Percentiles rank a stretch among this genome's conserved stretches.
Conservation (phyloP, 2,329 filamentous ascomycete species). For the Fusarium euwallaceae region DNA sequence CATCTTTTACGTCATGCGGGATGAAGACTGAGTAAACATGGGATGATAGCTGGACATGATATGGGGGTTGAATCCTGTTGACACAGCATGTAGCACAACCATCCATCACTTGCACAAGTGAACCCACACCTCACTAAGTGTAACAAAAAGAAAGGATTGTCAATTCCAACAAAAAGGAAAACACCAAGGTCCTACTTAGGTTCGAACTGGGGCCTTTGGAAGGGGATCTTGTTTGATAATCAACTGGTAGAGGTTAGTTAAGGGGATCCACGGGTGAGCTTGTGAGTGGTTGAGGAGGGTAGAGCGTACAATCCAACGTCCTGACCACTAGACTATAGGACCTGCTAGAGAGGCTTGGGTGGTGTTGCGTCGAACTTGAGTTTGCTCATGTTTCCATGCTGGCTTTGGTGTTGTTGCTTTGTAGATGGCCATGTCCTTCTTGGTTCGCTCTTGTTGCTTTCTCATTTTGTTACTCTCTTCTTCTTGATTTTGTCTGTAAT, state of each 20-base stretch:
- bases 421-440: not conserved
- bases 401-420: not conserved
- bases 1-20: not conserved
- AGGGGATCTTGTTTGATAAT: not conserved
- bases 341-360: not conserved
- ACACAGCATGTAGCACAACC: not conserved
- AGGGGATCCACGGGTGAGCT: not conserved
- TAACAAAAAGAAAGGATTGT: not conserved
- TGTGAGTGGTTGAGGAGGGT: not conserved
- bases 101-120: not conserved
- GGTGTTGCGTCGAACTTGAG: not conserved
- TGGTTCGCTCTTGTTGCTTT: not conserved
- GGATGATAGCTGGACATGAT: not conserved
- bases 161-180: not conserved
- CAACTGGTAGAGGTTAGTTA: not conserved
- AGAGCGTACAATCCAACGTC: not conserved
- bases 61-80: not conserved
- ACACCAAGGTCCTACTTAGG: not conserved
- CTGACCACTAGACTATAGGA: conserved; percentile 2
- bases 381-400: not conserved
- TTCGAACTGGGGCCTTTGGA: not conserved
- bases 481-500: not conserved
- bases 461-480: not conserved
- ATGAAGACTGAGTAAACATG: not conserved
- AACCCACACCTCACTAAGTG: not conserved